Percentiles rank a stretch among this genome's conserved stretches.
Conservation (phyloP, 441 rosid species). For the Brassica hybrid region DNA sequence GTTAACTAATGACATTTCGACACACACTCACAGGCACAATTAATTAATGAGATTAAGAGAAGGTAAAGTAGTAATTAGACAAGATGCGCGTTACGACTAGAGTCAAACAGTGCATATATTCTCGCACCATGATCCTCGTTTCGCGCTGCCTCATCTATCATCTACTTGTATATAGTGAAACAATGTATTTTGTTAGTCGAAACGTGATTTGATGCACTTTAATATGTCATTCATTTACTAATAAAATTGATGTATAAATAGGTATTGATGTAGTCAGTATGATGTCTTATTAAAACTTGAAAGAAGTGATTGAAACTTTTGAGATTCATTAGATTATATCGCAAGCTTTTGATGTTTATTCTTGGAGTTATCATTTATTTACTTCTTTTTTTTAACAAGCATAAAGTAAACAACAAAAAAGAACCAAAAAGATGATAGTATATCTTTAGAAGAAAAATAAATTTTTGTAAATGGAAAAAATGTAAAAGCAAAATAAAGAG, state of each 20-base stretch:
- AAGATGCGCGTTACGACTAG: constrained; percentile 4
- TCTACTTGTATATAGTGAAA: neutral
- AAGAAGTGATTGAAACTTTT: neutral
- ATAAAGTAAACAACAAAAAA: constrained; percentile 12
- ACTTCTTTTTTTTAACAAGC: neutral
- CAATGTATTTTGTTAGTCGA: neutral
- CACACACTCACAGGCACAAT: neutral
- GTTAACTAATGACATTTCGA: neutral
- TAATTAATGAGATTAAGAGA: neutral
- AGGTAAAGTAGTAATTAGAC: neutral
- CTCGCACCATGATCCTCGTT: constrained; percentile 42
- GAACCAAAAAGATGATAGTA: neutral
- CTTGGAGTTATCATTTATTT: neutral
- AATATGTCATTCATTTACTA: constrained; percentile 6
- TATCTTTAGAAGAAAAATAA: neutral
- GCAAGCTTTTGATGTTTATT: constrained; percentile 20
- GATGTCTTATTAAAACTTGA: neutral
- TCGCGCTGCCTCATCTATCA: constrained; percentile 40
- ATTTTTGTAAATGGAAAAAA: constrained; percentile 8
- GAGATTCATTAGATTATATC: neutral
- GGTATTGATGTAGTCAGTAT: neutral
- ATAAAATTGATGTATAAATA: neutral
- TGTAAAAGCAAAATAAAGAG: constrained; percentile 20
- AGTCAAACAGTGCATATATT: constrained; percentile 44
- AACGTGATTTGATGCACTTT: neutral